Conservation (phyloP, 148 eudicot genomes). For the Hydrangea macrophylla region DNA sequence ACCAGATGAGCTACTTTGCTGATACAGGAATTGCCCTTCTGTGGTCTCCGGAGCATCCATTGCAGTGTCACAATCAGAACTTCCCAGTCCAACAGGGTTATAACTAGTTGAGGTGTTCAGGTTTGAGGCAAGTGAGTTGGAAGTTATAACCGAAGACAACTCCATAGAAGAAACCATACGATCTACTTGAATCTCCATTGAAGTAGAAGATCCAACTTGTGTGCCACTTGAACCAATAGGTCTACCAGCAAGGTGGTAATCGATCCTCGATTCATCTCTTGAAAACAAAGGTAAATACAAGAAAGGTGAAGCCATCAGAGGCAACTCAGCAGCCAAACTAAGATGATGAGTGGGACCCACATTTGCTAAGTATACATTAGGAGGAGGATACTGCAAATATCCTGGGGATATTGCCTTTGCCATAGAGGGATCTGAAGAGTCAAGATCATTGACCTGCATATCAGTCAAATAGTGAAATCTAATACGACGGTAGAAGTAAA, state of each 20-base stretch:
- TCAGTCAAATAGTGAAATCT: slow-evolving; percentile 5
- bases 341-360: slow-evolving; percentile 11
- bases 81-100: slow-evolving; percentile 4
- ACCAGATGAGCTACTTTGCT: slow-evolving; percentile 1
- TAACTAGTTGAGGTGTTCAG: slow-evolving; percentile 13
- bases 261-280: slow-evolving; percentile 21
- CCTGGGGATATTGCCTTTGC: slow-evolving; percentile 21
- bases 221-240: slow-evolving; percentile 13
- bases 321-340: slow-evolving; percentile 25
- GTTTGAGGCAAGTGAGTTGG: slow-evolving; percentile 7
- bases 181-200: slow-evolving; percentile 16
- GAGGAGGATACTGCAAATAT: slow-evolving; percentile 25
- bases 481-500: slow-evolving; percentile 6
- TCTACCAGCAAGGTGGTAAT: slow-evolving; percentile 5
- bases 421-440: slow-evolving; percentile 32
- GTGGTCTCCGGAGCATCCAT: slow-evolving; percentile 9
- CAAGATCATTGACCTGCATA: slow-evolving; percentile 38
- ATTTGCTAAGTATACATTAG: slow-evolving; percentile 22
- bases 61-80: slow-evolving; percentile 16
- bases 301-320: slow-evolving; percentile 23
- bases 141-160: slow-evolving; percentile 13
- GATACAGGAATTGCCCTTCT: slow-evolving; percentile 9
- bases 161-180: slow-evolving; percentile 7
- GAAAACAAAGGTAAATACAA: slow-evolving; percentile 10
- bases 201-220: slow-evolving; percentile 19